These are phyloP conservation scores for Pinus albicaulis DNA, from an alignment of 75 land plant genomes.

Conservation along the genomic window DNA sequence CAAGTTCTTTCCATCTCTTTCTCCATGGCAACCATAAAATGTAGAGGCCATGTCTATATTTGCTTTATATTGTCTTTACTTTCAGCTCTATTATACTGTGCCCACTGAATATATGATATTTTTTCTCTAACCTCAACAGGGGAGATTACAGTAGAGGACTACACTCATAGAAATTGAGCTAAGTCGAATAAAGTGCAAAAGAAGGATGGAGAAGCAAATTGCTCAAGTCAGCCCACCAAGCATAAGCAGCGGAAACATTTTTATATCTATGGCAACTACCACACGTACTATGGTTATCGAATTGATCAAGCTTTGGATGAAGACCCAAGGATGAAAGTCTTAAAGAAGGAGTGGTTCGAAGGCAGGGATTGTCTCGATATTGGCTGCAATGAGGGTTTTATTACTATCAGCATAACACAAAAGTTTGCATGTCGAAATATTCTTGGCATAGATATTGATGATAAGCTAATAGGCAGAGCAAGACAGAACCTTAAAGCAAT, in stretches of 20 bases:
- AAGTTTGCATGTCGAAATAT: slow-evolving; percentile 72
- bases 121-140: not conserved
- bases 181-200: not conserved
- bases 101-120: not conserved
- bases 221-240: not conserved
- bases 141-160: not conserved
- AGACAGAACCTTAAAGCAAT: slow-evolving; percentile 9
- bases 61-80: not conserved
- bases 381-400: slow-evolving; percentile 88
- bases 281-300: slow-evolving; percentile 85
- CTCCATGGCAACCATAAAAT: not conserved
- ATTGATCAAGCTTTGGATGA: slow-evolving; percentile 42
- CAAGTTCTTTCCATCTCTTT: not conserved
- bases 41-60: not conserved
- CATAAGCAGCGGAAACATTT: slow-evolving; percentile 30
- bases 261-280: slow-evolving; percentile 77
- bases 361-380: slow-evolving; percentile 85
- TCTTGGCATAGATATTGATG: slow-evolving; percentile 87
- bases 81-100: not conserved
- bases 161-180: not conserved
- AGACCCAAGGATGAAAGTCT: slow-evolving; percentile 69
- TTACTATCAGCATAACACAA: slow-evolving; percentile 75
- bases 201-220: slow-evolving; percentile 5
- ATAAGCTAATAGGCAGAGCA: slow-evolving; percentile 29
- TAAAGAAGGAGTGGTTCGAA: slow-evolving; percentile 85